Evolutionary conservation across 208 protist species (phyloP), one percentile per base, ranked within the genome.

Genomic region (Wallacemonas collosoma): DNA sequence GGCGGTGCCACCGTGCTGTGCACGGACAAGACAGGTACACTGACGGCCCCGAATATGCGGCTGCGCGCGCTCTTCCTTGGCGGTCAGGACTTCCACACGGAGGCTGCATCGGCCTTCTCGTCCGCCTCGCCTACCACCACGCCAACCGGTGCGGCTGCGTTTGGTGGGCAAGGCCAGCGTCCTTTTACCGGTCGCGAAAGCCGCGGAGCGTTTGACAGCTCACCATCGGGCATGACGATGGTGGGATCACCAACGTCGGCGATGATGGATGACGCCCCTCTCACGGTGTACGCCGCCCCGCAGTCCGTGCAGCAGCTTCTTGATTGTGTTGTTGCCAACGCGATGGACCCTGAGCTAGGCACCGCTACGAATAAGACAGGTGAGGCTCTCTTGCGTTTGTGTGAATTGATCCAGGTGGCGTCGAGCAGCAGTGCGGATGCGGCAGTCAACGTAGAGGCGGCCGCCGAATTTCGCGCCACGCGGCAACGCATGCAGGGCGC

Each of bases 21-120:
- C 80, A 95, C 84, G 5, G 98, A 99, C 79, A 97, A 97, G 71
- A 95, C 93, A 9, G 97, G 98, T 6, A 99, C 98, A 8, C 71
- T 99, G 11, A 99, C 98, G 14, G 61, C 73, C 26, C 96, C 97
- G 45, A 75, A 87, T 47, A 98, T 99, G 97, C 95, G 76, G 48
- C 92, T 98, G 2, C 77, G 79, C 12, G 55, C 81, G 15, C 68
- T 89, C 5, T 91, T 85, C 35, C 65, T 93, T 50, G 79, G 76
- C 50, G 86, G 79, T 5, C 57, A 68, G 1, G 76, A 66, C 2
- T 80, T 81, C 65, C 61, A 55, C 1, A 57, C 50, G 38, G 73
- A 75, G 26, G 26, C 26, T 12, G 45, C 64, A 45, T 55, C 50
- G 8, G 65, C 9, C 45, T 50, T 50, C 45, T 50, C 45, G 45